Percentiles rank a stretch among this genome's conserved stretches.
Conservation (phyloP, 371 early-diverging fungal genomes). For the Syncephalastrum monosporum region DNA sequence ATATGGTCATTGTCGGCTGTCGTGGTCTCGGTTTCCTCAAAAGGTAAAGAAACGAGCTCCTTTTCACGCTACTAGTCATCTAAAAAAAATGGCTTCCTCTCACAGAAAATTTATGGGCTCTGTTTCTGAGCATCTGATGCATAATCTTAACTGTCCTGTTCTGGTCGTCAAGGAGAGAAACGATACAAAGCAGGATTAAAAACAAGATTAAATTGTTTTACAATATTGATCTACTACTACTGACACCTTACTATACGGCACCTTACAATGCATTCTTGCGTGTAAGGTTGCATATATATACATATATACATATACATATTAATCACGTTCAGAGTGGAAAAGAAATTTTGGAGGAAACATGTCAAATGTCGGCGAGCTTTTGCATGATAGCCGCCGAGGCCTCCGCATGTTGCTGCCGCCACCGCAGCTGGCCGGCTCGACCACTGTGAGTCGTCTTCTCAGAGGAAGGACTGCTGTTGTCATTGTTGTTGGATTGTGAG, state of each 20-base stretch:
- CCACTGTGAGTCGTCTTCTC: neutral
- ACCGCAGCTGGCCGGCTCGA: neutral
- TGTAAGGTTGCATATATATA: no score
- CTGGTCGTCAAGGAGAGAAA: constrained; percentile 16
- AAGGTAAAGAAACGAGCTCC: constrained; percentile 17
- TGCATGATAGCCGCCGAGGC: neutral
- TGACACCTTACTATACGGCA: no score
- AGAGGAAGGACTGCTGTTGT: neutral
- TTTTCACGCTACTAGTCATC: neutral
- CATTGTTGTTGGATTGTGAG: constrained; percentile 3
- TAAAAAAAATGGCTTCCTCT: neutral
- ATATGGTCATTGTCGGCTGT: constrained; percentile 28
- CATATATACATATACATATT: no score
- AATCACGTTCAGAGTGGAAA: no score
- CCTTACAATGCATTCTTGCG: no score
- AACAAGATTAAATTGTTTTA: no score
- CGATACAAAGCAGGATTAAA: no score
- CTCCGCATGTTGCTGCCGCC: neutral
- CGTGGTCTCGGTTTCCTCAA: constrained; percentile 27
- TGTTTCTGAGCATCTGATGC: constrained; percentile 28
- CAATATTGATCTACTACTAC: no score
- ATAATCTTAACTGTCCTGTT: constrained; percentile 25
- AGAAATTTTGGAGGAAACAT: no score
- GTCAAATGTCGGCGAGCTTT: no score
- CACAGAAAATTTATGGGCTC: constrained; percentile 28